Base-by-base conservation (phyloP, 139 green algal genomes). In the Coelastrella sp. region DNA sequence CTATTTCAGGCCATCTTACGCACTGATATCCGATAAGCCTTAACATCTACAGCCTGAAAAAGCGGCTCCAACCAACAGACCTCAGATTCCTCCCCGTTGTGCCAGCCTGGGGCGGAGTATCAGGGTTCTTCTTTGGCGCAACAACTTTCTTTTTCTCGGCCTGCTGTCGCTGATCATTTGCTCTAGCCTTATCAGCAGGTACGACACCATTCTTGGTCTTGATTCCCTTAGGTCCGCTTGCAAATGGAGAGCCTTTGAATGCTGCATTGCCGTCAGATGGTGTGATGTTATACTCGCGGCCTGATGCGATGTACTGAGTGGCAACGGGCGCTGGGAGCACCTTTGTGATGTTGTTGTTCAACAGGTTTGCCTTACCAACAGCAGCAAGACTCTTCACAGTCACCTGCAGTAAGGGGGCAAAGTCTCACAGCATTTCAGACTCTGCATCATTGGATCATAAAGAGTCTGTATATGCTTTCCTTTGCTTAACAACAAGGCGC, bases 231-330 rank as follows among this genome's bases (percentile, higher is more conserved):
- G 68, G 68, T 23, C 68, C 68, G 22, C 17, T 76, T n/a, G 68
- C 68, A 76, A 32, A 76, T 32, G 68, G 68, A 6, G 68, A 47
- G 17, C 68, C 68, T 76, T 17, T n/a, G 4, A 76, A 76, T 76
- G 68, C 68, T 47, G 17, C 68, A 76, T 76, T 76, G 3, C 17
- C 59, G 7, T 81, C 75, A 4, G 23, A 19, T 3, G 75, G 75
- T 60, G 75, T 85, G 11, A 85, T 71, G 60, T 47, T 75, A 17
- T 89, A 89, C 47, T 83, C 10, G 17, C 60, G 20, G 13, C 84
- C 84, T 14, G 84, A 89, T 22, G 84, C 84, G n/a, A 60, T 57
- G 60, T 73, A 60, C n/a, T 89, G 84, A 8, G 73, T 54, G 14
- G 47, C 68, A 22, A 77, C 11, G 14, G 85, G 85, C 3, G 85